phyloP scores from a whole-genome alignment of 2,329 filamentous ascomycete species.

The Aspergillus cejpii region DNA sequence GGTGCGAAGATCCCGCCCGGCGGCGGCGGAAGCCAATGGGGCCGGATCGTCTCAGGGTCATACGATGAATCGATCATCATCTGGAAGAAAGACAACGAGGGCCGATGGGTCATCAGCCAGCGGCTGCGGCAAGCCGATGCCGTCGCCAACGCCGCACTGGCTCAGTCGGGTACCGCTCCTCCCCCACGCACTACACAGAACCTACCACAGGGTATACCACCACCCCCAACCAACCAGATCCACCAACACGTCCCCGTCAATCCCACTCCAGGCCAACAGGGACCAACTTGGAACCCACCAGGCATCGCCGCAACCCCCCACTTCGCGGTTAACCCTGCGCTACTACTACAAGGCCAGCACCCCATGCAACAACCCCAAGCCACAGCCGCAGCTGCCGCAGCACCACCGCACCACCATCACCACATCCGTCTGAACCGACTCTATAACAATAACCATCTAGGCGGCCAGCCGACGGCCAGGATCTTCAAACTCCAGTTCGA shows the following conservation, averaged over 20 bases:
- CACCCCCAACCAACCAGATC: neutral
- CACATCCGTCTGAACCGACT: constrained; percentile 7
- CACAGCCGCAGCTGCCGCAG: constrained; percentile 1
- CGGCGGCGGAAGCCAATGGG: constrained; percentile 80
- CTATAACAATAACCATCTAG: constrained; percentile 27
- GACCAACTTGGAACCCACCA: neutral
- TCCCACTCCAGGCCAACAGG: neutral
- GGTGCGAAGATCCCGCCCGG: constrained; percentile 86
- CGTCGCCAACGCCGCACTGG: constrained; percentile 32
- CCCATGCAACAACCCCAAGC: neutral
- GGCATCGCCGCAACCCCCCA: neutral
- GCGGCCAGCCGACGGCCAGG: constrained; percentile 46
- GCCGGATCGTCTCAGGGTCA: constrained; percentile 91
- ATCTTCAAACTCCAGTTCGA: constrained; percentile 98
- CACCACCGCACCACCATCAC: neutral
- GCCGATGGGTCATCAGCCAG: constrained; percentile 74
- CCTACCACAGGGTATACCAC: neutral
- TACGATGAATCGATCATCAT: constrained; percentile 96
- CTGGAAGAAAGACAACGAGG: constrained; percentile 80
- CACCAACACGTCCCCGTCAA: neutral
- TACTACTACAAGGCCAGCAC: neutral
- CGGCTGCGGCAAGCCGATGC: constrained; percentile 60
- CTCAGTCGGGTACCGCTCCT: constrained; percentile 2
- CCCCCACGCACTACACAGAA: constrained; percentile 5
- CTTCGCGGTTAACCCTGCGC: neutral